phyloP scores from a whole-genome alignment of 2,329 filamentous ascomycete species.

The Coleophoma eucalyptorum region DNA sequence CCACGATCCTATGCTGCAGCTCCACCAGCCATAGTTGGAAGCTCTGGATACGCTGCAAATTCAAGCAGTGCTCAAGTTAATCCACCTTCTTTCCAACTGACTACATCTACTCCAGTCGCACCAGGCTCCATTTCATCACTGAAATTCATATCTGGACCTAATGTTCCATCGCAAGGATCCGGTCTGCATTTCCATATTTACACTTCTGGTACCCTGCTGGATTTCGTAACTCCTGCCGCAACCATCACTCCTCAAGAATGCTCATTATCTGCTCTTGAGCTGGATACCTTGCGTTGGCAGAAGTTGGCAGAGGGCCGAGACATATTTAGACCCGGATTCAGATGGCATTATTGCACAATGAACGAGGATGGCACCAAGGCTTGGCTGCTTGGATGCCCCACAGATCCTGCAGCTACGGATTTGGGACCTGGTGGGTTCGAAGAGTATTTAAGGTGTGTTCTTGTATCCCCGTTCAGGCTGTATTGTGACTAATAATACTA shows the following conservation, averaged over 20 bases:
- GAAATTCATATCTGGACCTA: slow-evolving; percentile 83
- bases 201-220: slow-evolving; percentile 85
- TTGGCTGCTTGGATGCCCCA: slow-evolving; percentile 91
- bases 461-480: neutral
- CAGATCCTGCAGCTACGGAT: slow-evolving; percentile 63
- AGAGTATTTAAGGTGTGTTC: slow-evolving; percentile 68
- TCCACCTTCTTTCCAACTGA: slow-evolving; percentile 61
- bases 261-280: slow-evolving; percentile 82
- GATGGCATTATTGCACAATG: slow-evolving; percentile 98
- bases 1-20: slow-evolving; percentile 49
- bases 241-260: slow-evolving; percentile 85
- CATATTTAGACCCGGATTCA: slow-evolving; percentile 85
- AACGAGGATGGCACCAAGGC: slow-evolving; percentile 94
- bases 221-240: slow-evolving; percentile 89
- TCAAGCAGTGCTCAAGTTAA: slow-evolving; percentile 65
- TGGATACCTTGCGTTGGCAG: slow-evolving; percentile 87
- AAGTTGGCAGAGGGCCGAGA: slow-evolving; percentile 92
- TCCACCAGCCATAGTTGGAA: slow-evolving; percentile 47
- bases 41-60: slow-evolving; percentile 64
- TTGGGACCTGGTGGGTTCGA: slow-evolving; percentile 70
- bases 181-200: slow-evolving; percentile 96
- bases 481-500: slow-evolving; percentile 4
- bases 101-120: slow-evolving; percentile 75
- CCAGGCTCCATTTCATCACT: slow-evolving; percentile 87
- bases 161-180: slow-evolving; percentile 82